Conservation (phyloP, 2,329 filamentous ascomycete species). For the Alternaria metachromatica region DNA sequence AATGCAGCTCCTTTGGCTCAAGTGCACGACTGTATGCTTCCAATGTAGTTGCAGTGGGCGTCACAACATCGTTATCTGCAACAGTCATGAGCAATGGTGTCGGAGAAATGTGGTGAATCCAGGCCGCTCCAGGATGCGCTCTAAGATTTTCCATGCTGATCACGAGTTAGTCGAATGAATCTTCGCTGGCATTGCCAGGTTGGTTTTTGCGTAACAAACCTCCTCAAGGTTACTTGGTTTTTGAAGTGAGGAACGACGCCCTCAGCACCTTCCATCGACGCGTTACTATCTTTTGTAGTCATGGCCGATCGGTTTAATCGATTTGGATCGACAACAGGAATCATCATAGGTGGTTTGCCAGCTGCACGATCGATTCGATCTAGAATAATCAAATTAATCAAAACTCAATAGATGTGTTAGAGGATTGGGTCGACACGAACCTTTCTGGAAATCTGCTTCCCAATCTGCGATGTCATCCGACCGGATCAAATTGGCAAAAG, state of each 20-base stretch:
- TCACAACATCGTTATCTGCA: not conserved
- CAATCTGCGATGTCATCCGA: not conserved
- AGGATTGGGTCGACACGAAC: not conserved
- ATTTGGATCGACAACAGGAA: not conserved
- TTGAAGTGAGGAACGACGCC: not conserved
- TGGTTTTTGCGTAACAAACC: not conserved
- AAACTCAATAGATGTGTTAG: not conserved
- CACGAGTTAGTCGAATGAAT: not conserved
- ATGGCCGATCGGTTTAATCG: not conserved
- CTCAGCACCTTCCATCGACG: not conserved
- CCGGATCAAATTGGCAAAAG: not conserved
- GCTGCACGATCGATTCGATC: not conserved
- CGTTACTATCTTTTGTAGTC: not conserved
- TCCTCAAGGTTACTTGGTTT: not conserved
- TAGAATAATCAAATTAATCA: not conserved
- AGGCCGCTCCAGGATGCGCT: not conserved
- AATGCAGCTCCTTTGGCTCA: slow-evolving; percentile 6
- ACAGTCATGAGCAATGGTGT: slow-evolving; percentile 1
- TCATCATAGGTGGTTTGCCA: not conserved
- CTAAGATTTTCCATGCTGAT: not conserved
- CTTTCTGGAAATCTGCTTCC: not conserved
- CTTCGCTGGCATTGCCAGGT: not conserved
- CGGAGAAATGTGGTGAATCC: slow-evolving; percentile 4
- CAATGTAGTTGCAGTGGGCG: not conserved
- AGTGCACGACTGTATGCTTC: slow-evolving; percentile 1